Evolutionary conservation across 2,329 filamentous ascomycete species (phyloP).

Genomic region (Ambrosiella xylebori): DNA sequence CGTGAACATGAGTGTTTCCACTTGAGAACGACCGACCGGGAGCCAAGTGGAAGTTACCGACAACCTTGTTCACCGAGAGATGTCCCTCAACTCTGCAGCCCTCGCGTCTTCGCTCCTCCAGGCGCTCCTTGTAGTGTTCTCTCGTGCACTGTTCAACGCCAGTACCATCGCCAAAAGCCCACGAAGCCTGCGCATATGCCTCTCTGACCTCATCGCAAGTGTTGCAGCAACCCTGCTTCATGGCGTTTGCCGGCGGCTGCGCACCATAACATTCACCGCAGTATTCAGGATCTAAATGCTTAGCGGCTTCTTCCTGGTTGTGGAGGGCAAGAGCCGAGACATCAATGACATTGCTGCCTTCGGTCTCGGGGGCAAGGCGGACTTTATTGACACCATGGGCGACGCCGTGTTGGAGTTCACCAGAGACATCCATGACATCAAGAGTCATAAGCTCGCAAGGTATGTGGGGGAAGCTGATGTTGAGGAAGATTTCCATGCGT

Average conservation of each 20-base stretch:
- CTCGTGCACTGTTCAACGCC: slow-evolving; percentile 88
- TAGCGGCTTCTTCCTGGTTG: slow-evolving; percentile 40
- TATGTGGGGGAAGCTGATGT: slow-evolving; percentile 84
- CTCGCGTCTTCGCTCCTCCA: slow-evolving; percentile 76
- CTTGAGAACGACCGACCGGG: slow-evolving; percentile 92
- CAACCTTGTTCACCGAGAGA: slow-evolving; percentile 91
- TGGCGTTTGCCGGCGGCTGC: slow-evolving; percentile 47
- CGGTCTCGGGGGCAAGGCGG: slow-evolving; percentile 50
- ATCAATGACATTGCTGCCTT: slow-evolving; percentile 65
- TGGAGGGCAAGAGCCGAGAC: slow-evolving; percentile 36
- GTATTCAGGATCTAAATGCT: slow-evolving; percentile 78
- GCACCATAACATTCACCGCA: slow-evolving; percentile 91
- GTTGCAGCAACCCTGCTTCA: slow-evolving; percentile 84
- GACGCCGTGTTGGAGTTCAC: slow-evolving; percentile 88
- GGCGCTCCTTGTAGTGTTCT: slow-evolving; percentile 79
- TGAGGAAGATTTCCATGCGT: slow-evolving; percentile 98
- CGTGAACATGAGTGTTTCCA: slow-evolving; percentile 93
- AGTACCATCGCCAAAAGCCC: slow-evolving; percentile 87
- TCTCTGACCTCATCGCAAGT: slow-evolving; percentile 94
- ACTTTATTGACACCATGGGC: slow-evolving; percentile 88
- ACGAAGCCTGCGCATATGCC: slow-evolving; percentile 74
- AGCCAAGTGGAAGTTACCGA: slow-evolving; percentile 97
- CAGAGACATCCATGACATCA: slow-evolving; percentile 97
- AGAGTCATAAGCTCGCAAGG: slow-evolving; percentile 92
- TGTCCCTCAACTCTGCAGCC: slow-evolving; percentile 87